Conservation (phyloP, 1,284 basidiomycete genomes). For the Apiotrichum porosum region DNA sequence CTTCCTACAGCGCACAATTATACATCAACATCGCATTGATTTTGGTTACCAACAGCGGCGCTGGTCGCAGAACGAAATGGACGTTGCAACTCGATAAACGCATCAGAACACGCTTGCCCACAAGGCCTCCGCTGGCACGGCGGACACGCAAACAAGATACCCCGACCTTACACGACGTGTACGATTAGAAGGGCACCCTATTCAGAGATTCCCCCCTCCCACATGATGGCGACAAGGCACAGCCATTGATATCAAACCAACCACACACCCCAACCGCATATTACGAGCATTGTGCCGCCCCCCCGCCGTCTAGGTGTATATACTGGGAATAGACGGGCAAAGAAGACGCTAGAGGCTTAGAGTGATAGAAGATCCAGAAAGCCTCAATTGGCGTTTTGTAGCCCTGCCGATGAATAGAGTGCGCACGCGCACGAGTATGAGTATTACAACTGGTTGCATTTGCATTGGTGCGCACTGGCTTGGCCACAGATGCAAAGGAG, state of each 20-base stretch:
- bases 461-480: no score
- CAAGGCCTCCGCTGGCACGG: conserved; percentile 5
- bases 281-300: conserved; percentile 19
- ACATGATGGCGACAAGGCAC: conserved; percentile 21
- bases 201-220: conserved; percentile 16
- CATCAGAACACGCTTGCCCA: conserved; percentile 15
- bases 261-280: background rate
- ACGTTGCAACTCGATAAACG: conserved; percentile 13
- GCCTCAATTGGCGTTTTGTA: conserved; percentile 19
- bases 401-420: conserved; percentile 21
- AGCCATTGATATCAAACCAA: conserved; percentile 6
- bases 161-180: conserved; percentile 9
- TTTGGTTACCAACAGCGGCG: conserved; percentile 13
- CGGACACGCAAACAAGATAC: conserved; percentile 11
- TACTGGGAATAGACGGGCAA: conserved; percentile 9
- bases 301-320: conserved; percentile 13
- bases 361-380: conserved; percentile 12
- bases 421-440: background rate
- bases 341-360: conserved; percentile 22
- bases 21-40: conserved; percentile 7
- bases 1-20: conserved; percentile 9
- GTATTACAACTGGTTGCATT: no score
- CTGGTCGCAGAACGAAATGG: conserved; percentile 22
- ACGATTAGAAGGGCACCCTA: conserved; percentile 19
- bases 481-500: no score